phyloP scores from a whole-genome alignment of 306 rosid species.

The Vicia villosa region DNA sequence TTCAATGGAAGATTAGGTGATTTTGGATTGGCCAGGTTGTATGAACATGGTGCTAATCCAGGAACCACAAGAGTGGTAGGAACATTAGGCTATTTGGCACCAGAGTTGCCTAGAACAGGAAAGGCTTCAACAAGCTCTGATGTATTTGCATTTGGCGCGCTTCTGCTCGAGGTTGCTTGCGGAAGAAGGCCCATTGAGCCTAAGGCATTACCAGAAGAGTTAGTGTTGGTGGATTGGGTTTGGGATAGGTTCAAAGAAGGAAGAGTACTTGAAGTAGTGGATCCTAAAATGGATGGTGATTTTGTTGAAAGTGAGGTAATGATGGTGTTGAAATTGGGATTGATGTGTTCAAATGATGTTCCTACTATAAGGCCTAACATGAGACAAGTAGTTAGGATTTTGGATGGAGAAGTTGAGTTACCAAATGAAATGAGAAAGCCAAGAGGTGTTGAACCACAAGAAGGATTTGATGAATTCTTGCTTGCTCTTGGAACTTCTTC shows the following conservation, averaged over 20 bases:
- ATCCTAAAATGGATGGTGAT: constrained; percentile 47
- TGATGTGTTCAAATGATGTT: constrained; percentile 60
- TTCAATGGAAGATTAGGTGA: constrained; percentile 75
- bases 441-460: constrained; percentile 32
- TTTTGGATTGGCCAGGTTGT: constrained; percentile 74
- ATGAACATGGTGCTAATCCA: constrained; percentile 76
- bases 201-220: constrained; percentile 51
- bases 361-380: constrained; percentile 57
- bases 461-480: constrained; percentile 69
- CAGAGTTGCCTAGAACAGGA: constrained; percentile 78
- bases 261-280: constrained; percentile 55
- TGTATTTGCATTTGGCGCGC: constrained; percentile 74
- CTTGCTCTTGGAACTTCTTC: constrained; percentile 56
- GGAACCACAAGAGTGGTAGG: constrained; percentile 84
- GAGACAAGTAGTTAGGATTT: constrained; percentile 61
- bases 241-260: constrained; percentile 66
- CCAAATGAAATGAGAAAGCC: constrained; percentile 49
- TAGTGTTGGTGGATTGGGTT: constrained; percentile 76
- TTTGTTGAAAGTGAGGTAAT: constrained; percentile 47
- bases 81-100: constrained; percentile 83
- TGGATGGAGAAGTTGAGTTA: constrained; percentile 64
- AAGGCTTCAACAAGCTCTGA: constrained; percentile 70
- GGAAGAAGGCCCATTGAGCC: constrained; percentile 81
- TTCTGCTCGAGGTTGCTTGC: constrained; percentile 67
- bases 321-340: constrained; percentile 66